Percentiles rank a stretch among this genome's conserved stretches.
These are phyloP conservation scores for Cutaneotrichosporon curvatum DNA, from an alignment of 1,284 basidiomycete species.

Conservation along the genomic window DNA sequence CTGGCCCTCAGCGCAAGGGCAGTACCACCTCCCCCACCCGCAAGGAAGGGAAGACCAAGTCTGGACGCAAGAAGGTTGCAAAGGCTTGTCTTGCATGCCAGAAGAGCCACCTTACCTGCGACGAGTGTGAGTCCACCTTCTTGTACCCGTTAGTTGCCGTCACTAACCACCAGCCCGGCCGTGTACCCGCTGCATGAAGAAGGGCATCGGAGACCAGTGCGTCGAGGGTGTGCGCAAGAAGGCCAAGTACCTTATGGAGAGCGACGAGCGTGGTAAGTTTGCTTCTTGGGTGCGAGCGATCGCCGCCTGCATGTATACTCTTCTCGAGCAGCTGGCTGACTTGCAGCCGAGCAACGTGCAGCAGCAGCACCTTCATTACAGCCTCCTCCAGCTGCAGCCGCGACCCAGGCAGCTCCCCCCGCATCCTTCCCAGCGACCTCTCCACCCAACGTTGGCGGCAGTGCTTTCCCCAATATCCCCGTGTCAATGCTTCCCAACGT, in stretches of 20 bases:
- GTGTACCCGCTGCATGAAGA: slow-evolving; percentile 89
- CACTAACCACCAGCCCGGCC: slow-evolving; percentile 64
- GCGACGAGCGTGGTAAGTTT: slow-evolving; percentile 74
- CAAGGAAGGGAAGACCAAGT: slow-evolving; percentile 26
- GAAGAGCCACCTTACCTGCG: slow-evolving; percentile 88
- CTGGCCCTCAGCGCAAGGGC: neutral
- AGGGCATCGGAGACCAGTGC: slow-evolving; percentile 80
- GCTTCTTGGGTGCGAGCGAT: neutral
- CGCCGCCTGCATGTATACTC: neutral
- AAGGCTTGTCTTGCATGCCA: slow-evolving; percentile 89
- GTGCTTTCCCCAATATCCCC: slow-evolving; percentile 11
- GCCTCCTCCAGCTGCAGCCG: neutral
- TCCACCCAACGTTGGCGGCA: slow-evolving; percentile 4
- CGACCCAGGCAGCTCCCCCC: neutral
- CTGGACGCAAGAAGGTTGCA: slow-evolving; percentile 55
- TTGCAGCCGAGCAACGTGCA: neutral
- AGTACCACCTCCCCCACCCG: neutral
- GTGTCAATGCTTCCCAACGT: slow-evolving; percentile 12
- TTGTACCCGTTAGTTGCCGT: slow-evolving; percentile 1
- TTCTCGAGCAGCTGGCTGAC: neutral
- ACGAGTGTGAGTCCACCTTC: slow-evolving; percentile 64
- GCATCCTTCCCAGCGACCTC: slow-evolving; percentile 8
- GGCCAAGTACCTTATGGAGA: slow-evolving; percentile 91
- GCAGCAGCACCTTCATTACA: neutral
- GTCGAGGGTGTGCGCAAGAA: slow-evolving; percentile 94